Conservation (phyloP, 73 alveolate species). For the Halteria grandinella region DNA sequence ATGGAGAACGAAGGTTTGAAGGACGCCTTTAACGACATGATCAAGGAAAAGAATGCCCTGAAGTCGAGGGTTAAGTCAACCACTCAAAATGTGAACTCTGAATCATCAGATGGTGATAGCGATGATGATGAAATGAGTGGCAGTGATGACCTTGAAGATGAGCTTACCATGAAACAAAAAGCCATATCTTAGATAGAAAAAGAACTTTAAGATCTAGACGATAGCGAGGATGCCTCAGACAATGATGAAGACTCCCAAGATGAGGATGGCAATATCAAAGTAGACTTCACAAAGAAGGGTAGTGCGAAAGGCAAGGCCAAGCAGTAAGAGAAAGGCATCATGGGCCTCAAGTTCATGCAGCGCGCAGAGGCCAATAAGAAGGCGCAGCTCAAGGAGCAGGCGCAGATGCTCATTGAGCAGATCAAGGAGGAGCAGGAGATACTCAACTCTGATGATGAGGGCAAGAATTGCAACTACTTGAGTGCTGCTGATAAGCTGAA, state of each 20-base stretch:
- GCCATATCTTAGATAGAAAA: conserved; percentile 59
- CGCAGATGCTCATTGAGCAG: conserved; percentile 52
- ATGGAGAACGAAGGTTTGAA: conserved; percentile 47
- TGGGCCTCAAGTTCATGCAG: conserved; percentile 65
- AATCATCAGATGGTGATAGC: conserved; percentile 18
- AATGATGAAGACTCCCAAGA: conserved; percentile 54
- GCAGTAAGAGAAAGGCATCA: conserved; percentile 55
- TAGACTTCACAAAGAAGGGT: conserved; percentile 31
- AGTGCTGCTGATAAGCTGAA: no score
- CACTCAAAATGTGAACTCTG: conserved; percentile 18
- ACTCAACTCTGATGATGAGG: conserved; percentile 1
- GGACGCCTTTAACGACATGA: conserved; percentile 49
- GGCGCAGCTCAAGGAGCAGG: conserved; percentile 35
- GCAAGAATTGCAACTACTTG: no score
- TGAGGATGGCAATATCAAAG: conserved; percentile 35
- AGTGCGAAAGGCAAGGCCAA: conserved; percentile 32
- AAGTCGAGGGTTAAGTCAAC: conserved; percentile 58
- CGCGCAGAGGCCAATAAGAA: conserved; percentile 49
- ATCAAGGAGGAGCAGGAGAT: conserved; percentile 40
- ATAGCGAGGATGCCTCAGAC: conserved; percentile 36
- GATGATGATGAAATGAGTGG: conserved; percentile 24
- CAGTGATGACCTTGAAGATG: conserved; percentile 45
- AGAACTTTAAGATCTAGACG: conserved; percentile 54
- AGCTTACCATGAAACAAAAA: conserved; percentile 28
- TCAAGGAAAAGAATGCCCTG: conserved; percentile 59